These are phyloP conservation scores for Eleusine coracana DNA, from an alignment of 176 grass and related monocot genomes.

Conservation along the genomic window DNA sequence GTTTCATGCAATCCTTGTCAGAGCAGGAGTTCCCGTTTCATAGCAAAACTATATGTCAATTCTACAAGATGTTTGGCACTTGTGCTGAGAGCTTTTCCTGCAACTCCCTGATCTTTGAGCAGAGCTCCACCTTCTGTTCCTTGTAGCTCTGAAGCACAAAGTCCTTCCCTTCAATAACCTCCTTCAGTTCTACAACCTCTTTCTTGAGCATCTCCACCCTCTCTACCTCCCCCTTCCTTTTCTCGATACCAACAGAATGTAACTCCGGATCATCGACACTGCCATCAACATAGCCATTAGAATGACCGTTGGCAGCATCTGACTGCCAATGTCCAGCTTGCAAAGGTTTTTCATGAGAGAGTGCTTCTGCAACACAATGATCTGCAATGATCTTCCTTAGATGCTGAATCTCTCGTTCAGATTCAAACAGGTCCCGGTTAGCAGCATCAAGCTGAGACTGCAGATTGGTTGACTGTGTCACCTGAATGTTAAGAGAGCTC, in stretches of 20 bases:
- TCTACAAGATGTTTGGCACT: constrained; percentile 83
- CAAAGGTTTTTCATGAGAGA: constrained; percentile 50
- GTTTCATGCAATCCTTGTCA: constrained; percentile 53
- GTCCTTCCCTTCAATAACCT: constrained; percentile 87
- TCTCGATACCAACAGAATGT: constrained; percentile 55
- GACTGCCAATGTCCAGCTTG: constrained; percentile 53
- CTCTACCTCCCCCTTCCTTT: constrained; percentile 55
- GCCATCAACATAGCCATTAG: constrained; percentile 63
- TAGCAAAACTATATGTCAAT: constrained; percentile 35
- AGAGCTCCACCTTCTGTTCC: constrained; percentile 84
- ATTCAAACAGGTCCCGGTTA: constrained; percentile 79
- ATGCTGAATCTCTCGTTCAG: constrained; percentile 70
- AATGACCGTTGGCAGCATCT: constrained; percentile 51
- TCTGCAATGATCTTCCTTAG: constrained; percentile 83
- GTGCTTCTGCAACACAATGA: constrained; percentile 58
- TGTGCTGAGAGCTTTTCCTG: constrained; percentile 75
- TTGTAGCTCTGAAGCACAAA: constrained; percentile 97
- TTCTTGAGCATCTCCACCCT: constrained; percentile 74
- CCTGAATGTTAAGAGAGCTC: constrained; percentile 76
- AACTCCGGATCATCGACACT: constrained; percentile 50
- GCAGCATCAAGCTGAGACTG: constrained; percentile 79
- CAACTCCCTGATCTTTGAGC: constrained; percentile 83
- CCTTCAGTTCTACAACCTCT: constrained; percentile 74
- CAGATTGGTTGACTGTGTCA: constrained; percentile 61
- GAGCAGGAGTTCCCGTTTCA: constrained; percentile 52